Conservation (phyloP, 805 yeast genomes). For the Priceomyces melissophilus region DNA sequence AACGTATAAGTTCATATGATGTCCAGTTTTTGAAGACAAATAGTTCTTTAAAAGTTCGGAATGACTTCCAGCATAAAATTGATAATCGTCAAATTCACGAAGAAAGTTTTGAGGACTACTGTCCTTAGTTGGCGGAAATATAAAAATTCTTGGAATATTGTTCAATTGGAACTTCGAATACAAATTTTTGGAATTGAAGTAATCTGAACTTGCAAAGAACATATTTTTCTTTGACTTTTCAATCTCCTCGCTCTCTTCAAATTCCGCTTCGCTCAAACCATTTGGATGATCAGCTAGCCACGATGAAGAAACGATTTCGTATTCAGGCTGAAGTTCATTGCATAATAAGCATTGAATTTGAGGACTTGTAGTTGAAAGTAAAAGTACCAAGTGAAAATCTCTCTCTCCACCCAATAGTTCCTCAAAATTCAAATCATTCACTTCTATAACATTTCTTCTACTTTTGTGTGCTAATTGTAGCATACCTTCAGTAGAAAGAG, state of each 20-base stretch:
- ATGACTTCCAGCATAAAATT: constrained; percentile 46
- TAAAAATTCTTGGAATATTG: constrained; percentile 74
- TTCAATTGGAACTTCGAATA: constrained; percentile 55
- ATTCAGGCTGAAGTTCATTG: constrained; percentile 64
- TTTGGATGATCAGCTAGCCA: constrained; percentile 52
- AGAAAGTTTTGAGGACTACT: constrained; percentile 26
- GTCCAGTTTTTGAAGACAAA: constrained; percentile 32
- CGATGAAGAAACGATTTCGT: constrained; percentile 56
- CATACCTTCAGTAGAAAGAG: constrained; percentile 22
- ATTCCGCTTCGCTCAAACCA: constrained; percentile 31
- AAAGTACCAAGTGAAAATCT: constrained; percentile 62
- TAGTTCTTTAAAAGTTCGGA: constrained; percentile 33
- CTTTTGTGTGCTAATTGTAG: constrained; percentile 12
- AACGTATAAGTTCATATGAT: constrained; percentile 31
- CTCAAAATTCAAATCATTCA: constrained; percentile 62
- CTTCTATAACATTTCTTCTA: constrained; percentile 17
- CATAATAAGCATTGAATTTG: constrained; percentile 78
- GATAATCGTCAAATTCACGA: constrained; percentile 35
- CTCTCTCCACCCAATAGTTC: constrained; percentile 58
- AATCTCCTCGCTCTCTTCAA: constrained; percentile 30
- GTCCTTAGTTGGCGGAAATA: constrained; percentile 52
- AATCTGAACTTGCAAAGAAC: constrained; percentile 74
- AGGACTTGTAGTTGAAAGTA: constrained; percentile 71
- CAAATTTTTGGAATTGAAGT: constrained; percentile 50
- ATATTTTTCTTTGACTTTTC: constrained; percentile 29